These are phyloP conservation scores for Capsicum rhomboideum DNA, from an alignment of 257 asterid species.

Conservation along the genomic window DNA sequence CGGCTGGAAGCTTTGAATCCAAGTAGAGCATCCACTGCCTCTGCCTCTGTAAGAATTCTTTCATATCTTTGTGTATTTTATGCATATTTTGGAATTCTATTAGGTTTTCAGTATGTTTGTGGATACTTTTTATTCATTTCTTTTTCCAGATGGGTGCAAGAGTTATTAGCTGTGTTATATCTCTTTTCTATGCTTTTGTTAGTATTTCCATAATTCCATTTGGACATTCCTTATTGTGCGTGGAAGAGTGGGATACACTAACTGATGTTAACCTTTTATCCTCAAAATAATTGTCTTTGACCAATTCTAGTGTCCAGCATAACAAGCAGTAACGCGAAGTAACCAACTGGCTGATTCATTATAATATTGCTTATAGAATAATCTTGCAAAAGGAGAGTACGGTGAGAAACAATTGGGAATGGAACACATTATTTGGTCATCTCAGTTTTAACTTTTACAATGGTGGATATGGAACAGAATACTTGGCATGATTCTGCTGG, in stretches of 20 bases:
- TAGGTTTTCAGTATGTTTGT: not conserved
- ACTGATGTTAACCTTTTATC: not conserved
- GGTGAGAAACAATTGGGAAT: not conserved
- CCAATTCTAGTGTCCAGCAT: not conserved
- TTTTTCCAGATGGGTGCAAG: not conserved
- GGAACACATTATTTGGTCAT: not conserved
- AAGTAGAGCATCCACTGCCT: conserved; percentile 46
- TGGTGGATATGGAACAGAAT: not conserved
- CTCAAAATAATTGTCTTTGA: not conserved
- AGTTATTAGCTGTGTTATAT: too few species aligned
- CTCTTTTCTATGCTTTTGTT: not conserved
- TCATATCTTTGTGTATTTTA: not conserved
- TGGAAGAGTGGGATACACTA: not conserved
- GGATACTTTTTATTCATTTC: not conserved
- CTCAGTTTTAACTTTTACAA: not conserved
- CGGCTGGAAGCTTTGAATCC: conserved; percentile 89
- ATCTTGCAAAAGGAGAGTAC: not conserved
- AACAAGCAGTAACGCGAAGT: not conserved
- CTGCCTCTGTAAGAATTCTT: conserved; percentile 37
- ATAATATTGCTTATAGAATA: not conserved
- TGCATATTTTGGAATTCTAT: not conserved
- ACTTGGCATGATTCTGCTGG: not conserved
- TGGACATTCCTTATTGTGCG: not conserved
- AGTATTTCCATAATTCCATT: not conserved
- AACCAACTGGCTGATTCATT: not conserved